These are phyloP conservation scores for Setomelanomma holmii DNA, from an alignment of 2,329 filamentous ascomycete genomes.

Conservation along the genomic window DNA sequence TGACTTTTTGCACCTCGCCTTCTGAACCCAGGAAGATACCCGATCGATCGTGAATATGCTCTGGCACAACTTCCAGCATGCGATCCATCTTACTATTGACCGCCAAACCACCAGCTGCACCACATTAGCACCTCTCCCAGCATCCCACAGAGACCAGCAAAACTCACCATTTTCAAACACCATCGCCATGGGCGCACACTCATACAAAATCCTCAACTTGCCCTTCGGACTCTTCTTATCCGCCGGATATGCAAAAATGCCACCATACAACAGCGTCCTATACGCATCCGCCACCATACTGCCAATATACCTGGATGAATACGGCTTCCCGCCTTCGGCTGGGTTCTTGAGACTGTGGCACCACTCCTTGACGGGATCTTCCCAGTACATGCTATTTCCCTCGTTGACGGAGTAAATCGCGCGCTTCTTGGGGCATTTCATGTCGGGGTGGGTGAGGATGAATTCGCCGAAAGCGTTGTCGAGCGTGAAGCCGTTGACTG, in stretches of 20 bases:
- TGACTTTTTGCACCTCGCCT: conserved; percentile 95
- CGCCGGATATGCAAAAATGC: conserved; percentile 95
- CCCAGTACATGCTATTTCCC: conserved; percentile 97
- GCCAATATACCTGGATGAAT: conserved; percentile 93
- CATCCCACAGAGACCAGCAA: background rate
- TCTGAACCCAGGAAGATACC: conserved; percentile 97
- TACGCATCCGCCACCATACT: conserved; percentile 99
- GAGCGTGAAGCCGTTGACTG: conserved; percentile 96
- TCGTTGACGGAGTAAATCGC: conserved; percentile 98
- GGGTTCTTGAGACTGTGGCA: conserved; percentile 89
- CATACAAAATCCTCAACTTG: conserved; percentile 95
- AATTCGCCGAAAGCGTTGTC: conserved; percentile 98
- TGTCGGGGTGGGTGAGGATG: conserved; percentile 95
- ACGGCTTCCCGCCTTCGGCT: conserved; percentile 78
- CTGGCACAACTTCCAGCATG: conserved; percentile 87
- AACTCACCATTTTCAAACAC: conserved; percentile 95
- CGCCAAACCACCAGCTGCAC: conserved; percentile 84
- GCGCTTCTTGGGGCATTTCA: conserved; percentile 81
- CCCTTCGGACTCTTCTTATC: conserved; percentile 99
- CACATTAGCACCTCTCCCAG: conserved; percentile 17
- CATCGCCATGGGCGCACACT: conserved; percentile 99
- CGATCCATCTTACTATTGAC: conserved; percentile 89
- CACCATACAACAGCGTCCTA: conserved; percentile 91
- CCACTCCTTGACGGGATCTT: conserved; percentile 84
- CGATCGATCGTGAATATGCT: conserved; percentile 92